phyloP scores from a whole-genome alignment of 2,329 filamentous ascomycete genomes.

The Verticillium dahliae region DNA sequence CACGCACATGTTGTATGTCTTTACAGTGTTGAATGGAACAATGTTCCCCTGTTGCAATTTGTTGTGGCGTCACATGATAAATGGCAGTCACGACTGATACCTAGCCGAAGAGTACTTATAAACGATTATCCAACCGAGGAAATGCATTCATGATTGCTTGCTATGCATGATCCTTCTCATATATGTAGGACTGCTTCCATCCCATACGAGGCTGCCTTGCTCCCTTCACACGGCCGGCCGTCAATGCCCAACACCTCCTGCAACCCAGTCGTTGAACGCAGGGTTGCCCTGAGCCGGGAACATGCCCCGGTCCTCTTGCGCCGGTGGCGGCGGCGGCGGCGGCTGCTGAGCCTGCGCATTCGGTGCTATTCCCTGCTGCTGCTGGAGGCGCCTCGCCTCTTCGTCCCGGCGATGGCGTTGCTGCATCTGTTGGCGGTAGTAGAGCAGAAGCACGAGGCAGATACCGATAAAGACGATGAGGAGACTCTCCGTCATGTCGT shows the following conservation, averaged over 20 bases:
- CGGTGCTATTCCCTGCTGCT: conserved; percentile 4
- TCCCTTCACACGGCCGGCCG: not conserved
- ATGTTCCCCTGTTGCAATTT: not conserved
- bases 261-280: conserved; percentile 58
- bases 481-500: conserved; percentile 76
- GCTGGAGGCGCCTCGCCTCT: conserved; percentile 24
- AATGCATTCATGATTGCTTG: not conserved
- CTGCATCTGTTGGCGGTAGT: conserved; percentile 70
- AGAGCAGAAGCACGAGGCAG: conserved; percentile 70
- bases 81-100: not conserved
- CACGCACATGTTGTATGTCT: not conserved
- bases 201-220: not conserved
- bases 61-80: not conserved
- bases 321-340: conserved; percentile 20
- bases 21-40: not conserved
- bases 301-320: conserved; percentile 16
- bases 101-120: not conserved
- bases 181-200: not conserved
- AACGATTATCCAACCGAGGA: not conserved
- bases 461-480: conserved; percentile 74
- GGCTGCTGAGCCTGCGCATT: conserved; percentile 21
- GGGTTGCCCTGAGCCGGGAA: conserved; percentile 57
- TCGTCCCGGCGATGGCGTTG: conserved; percentile 40
- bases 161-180: not conserved
- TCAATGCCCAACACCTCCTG: conserved; percentile 58